phyloP scores from a whole-genome alignment of 2,329 filamentous ascomycete species.

The Epichloe sibirici region DNA sequence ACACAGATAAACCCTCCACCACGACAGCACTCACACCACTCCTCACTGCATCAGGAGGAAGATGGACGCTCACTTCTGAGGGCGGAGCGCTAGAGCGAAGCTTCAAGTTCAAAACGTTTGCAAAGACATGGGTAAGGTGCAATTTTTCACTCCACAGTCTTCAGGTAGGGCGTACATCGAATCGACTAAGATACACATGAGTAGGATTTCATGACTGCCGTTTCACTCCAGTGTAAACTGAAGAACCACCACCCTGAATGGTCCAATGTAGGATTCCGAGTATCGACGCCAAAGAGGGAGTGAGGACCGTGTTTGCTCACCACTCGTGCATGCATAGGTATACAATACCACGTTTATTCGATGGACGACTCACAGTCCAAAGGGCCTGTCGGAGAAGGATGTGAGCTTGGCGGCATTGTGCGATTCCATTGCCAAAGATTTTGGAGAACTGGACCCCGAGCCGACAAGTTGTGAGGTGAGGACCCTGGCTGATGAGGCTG shows the following conservation, averaged over 20 bases:
- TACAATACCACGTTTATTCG: constrained; percentile 60
- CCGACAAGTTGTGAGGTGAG: constrained; percentile 24
- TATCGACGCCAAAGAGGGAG: neutral
- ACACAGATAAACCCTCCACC: constrained; percentile 29
- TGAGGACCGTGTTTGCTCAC: neutral
- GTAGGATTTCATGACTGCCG: constrained; percentile 65
- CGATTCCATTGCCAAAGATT: constrained; percentile 43
- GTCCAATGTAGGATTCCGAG: constrained; percentile 46
- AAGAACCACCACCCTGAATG: constrained; percentile 65
- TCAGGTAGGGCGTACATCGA: neutral
- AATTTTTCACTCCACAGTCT: neutral
- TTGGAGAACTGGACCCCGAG: constrained; percentile 38
- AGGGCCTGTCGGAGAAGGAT: constrained; percentile 53
- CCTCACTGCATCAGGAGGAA: constrained; percentile 25
- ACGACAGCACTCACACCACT: constrained; percentile 25
- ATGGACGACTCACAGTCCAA: constrained; percentile 61
- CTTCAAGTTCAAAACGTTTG: constrained; percentile 54
- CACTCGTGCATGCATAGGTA: constrained; percentile 30
- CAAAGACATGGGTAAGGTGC: constrained; percentile 48
- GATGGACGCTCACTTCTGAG: constrained; percentile 38
- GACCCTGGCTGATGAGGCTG: constrained; percentile 34
- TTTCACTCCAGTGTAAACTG: constrained; percentile 54
- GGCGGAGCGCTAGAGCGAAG: constrained; percentile 45
- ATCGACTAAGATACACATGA: neutral
- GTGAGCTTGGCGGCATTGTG: constrained; percentile 49